Evolutionary conservation across 1,284 basidiomycete genomes (phyloP).

Genomic region (Tranzscheliella williamsii): DNA sequence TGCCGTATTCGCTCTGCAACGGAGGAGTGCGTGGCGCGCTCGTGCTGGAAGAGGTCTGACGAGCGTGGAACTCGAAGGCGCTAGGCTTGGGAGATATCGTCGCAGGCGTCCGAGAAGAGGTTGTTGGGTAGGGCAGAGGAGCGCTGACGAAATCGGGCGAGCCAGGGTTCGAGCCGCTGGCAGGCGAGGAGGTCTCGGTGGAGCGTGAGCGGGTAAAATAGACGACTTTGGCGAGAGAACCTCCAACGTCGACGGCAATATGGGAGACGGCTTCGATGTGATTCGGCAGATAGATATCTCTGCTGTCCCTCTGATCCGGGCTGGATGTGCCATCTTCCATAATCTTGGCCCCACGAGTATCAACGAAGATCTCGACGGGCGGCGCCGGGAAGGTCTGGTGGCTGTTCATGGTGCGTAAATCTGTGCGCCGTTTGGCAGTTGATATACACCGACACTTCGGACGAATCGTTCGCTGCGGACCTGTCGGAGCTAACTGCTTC

Average conservation of each 20-base stretch:
- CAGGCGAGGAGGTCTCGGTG: constrained; percentile 10
- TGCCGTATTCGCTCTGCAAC: constrained; percentile 29
- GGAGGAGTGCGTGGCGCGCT: constrained; percentile 31
- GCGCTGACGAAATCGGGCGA: neutral
- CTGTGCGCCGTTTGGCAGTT: too few species aligned
- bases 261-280: constrained; percentile 59
- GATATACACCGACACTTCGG: too few species aligned
- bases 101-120: constrained; percentile 12
- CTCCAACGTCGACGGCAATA: constrained; percentile 69
- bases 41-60: constrained; percentile 10
- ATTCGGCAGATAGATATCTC: constrained; percentile 60
- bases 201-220: constrained; percentile 74
- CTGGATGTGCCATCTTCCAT: constrained; percentile 48
- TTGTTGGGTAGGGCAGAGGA: constrained; percentile 3
- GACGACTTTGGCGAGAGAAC: constrained; percentile 95
- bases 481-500: too few species aligned
- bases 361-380: constrained; percentile 48
- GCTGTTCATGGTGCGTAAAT: constrained; percentile 36
- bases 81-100: constrained; percentile 21
- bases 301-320: constrained; percentile 50
- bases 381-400: constrained; percentile 30
- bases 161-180: constrained; percentile 3
- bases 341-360: constrained; percentile 51
- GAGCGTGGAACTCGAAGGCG: constrained; percentile 27
- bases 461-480: too few species aligned